A percentile compares a stretch with the other conserved stretches of the same genome.
Conservation (phyloP, 1,139 yeast species). For the Wickerhamomyces sp. region DNA sequence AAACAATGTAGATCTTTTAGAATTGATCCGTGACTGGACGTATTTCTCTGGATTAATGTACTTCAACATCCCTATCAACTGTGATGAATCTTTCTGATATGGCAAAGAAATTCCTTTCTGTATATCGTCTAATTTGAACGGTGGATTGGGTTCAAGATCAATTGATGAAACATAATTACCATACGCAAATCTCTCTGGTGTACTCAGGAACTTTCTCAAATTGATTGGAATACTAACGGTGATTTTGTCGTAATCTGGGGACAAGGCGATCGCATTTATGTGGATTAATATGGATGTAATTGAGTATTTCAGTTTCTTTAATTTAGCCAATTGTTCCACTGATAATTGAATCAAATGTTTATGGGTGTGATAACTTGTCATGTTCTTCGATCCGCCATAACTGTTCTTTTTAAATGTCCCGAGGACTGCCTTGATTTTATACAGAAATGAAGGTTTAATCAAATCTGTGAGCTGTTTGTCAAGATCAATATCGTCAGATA, state of each 20-base stretch:
- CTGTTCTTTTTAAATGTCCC: too few relatives aligned
- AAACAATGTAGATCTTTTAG: conserved; percentile 2
- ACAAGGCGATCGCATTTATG: conserved; percentile 1
- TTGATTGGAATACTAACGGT: conserved; percentile 12
- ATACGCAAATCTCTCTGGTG: conserved; percentile 7
- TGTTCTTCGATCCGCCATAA: too few relatives aligned
- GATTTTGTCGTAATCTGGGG: conserved; percentile 1
- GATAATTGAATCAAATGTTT: too few relatives aligned
- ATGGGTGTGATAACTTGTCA: too few relatives aligned
- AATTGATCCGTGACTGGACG: not conserved
- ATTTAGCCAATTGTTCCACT: too few relatives aligned
- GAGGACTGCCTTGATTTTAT: too few relatives aligned
- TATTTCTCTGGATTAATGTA: conserved; percentile 4
- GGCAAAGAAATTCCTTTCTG: conserved; percentile 6
- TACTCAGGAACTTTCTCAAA: conserved; percentile 8
- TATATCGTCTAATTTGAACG: not conserved
- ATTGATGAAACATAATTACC: conserved; percentile 16
- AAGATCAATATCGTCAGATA: too few relatives aligned
- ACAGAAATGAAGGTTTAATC: too few relatives aligned
- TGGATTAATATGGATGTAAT: conserved; percentile 10
- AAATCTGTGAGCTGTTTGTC: too few relatives aligned
- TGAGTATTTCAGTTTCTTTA: conserved; percentile 9
- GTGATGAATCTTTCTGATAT: conserved; percentile 4
- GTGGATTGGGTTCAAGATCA: not conserved
- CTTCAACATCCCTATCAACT: conserved; percentile 12